Evolutionary conservation across 495 filamentous ascomycete species (phyloP), one percentile per base, ranked within the genome.

Genomic region (Aspergillus sparsus): DNA sequence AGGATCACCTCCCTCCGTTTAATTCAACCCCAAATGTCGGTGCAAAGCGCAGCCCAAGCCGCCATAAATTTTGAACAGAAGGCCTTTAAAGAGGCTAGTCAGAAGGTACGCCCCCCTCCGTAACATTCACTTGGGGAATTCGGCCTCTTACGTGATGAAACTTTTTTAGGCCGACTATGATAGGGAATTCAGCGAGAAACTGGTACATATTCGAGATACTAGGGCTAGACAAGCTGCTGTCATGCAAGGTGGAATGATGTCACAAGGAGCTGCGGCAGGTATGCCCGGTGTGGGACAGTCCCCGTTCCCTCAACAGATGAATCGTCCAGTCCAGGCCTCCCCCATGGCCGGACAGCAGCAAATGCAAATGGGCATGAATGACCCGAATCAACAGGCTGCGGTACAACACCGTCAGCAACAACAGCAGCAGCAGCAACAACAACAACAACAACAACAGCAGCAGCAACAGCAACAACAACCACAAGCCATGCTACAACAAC

Each of bases 271-370:
- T 11, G 60, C 58, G 27, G 56, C 64, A 8, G 62, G 60, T 6
- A 71, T 74, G 58, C 57, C 66, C 34, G 71, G 71, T n/a, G 66
- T 68, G 5, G 74, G 71, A 55, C 79, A 77, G 54, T 67, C 68
- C 11, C 72, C 64, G 31, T 84, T 85, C 52, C 74, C 78, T 7
- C 78, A 77, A 12, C 84, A 84, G 46, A 72, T 85, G 64, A 82
- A 79, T 55, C 77, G 73, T 8, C 78, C 63, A 34, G 77, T 85
- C 74, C 82, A 84, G 58, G 64, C 80, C 0, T 83, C 82, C 7
- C 79, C 78, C 3, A 73, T 84, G 39, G 71, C 78, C 4, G 71
- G 66, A 36, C 78, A 75, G 53, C 75, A 76, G 47, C 73, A 71
- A 31, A 74, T 77, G 70, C 61, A 64, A 36, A 79, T 78, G 77